These are phyloP conservation scores for Lycium barbarum DNA, from an alignment of 257 asterid species.

Conservation along the genomic window DNA sequence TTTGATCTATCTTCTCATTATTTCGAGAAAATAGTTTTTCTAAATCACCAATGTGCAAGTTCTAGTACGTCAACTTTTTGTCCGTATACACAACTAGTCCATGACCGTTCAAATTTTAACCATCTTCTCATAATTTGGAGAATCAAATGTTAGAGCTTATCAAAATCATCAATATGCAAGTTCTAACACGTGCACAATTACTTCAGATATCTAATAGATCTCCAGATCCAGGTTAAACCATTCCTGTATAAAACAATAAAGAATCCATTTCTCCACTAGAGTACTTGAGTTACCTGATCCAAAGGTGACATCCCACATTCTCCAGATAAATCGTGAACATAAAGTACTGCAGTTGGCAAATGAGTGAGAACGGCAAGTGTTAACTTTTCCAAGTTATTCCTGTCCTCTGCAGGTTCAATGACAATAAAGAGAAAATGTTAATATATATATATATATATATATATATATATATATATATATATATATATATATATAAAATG, in stretches of 20 bases:
- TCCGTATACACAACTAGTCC: background rate
- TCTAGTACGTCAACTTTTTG: background rate
- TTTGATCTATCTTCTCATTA: background rate
- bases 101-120: background rate
- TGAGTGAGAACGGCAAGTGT: slow-evolving; percentile 95
- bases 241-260: background rate
- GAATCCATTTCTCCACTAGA: background rate
- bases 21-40: background rate
- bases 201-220: slow-evolving; percentile 24
- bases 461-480: background rate
- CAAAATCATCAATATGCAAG: background rate
- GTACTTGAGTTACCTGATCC: slow-evolving; percentile 72
- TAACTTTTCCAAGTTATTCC: slow-evolving; percentile 96
- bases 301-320: slow-evolving; percentile 96
- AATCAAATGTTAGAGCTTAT: background rate
- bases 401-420: slow-evolving; percentile 74
- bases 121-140: slow-evolving; percentile 11
- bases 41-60: background rate
- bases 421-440: slow-evolving; percentile 12
- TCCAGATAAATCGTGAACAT: slow-evolving; percentile 95
- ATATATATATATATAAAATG: background rate
- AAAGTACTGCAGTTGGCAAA: slow-evolving; percentile 96
- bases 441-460: background rate
- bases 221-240: background rate
- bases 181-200: background rate